Base-by-base conservation (phyloP, 1,139 yeast genomes). In the Scheffersomyces segobiensis region DNA sequence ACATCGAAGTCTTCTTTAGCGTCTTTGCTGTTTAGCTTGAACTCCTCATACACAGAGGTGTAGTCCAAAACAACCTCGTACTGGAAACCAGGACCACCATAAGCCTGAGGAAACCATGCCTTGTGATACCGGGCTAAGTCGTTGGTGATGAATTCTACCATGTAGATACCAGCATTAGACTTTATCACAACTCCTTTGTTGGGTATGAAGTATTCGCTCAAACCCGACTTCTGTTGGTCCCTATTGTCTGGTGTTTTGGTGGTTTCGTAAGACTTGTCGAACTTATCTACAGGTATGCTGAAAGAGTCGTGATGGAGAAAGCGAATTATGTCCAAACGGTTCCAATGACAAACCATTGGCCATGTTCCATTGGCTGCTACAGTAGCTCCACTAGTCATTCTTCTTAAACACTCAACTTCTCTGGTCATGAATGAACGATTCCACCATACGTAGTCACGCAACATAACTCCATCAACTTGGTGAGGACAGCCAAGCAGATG, bases 401-500 rank as follows among this genome's bases (percentile, higher is more conserved):
- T 72, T 64, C 96, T 78, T 10, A 85, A 65, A 62, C 90, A 85
- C 52, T 76, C 78, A 0, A 74, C 69, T 70, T 93, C 98, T 60
- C 87, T 79, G 0, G 97, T 87, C 79, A 89, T 81, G 68, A 93
- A 93, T 7, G 93, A 85, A 59, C 98, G 81, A 71, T 93, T 91
- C 80, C 92, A 84, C 65, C 88, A 84, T 17, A 88, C 79, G 68
- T 93, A 95, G 63, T 91, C 97, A 61, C 98, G 81, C 52, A 92
- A 74, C 98, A 95, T 95, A 24, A 93, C 90, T 19, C 98, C 98
- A 65, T 82, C 79, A 3, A 87, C 90, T 73, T 93, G 96, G 72
- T 95, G 98, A 1, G 98, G 98, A 64, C 96, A 89, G 0, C 98
- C 97, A 50, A 93, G 77, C 39, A 85, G 77, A 71, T 95, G 98